Evolutionary conservation across 257 asterid genomes (phyloP), one percentile per base, ranked within the genome.

Genomic region (Thymus quinquecostatus): DNA sequence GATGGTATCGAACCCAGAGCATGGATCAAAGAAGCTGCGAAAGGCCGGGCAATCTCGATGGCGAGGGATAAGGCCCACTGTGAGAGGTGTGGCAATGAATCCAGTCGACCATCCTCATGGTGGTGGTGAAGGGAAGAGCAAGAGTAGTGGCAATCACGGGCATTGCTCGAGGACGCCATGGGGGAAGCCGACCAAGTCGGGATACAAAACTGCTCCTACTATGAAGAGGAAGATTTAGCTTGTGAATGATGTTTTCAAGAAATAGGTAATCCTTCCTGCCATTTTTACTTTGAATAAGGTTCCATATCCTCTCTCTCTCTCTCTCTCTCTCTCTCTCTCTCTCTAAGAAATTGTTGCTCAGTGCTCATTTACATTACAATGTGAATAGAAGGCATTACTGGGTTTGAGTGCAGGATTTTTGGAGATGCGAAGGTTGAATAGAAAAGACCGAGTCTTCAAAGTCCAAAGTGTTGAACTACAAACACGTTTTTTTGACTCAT

Each of bases 71-170:
- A 86, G 98, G 80, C 98, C 97, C 0, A 75, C 49, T 0, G 97
- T 92, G 54, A 84, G 98, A 69, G 97, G 98, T 76, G 93, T 92
- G 84, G 98, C 97, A 3, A 92, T 86, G 97, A 92, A 90, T 68
- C 97, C 96, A 0, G 84, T 87, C 32, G 95, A 90, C 80, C 97
- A 92, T 74, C 95, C 97, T 28, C 97, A 90, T 34, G 96, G 98
- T 66, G 97, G 97, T 74, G 97, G 98, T 79, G 95, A 90, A 82
- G 97, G 96, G 68, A 90, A 76, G 86, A 92, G 96, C 71, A 92
- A 92, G 85, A 92, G 98, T 77, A 83, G 96, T 62, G 96, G 97
- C 53, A 85, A 85, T 54, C 86, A 75, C 11, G 96, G 98, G 11
- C 67, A 84, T 30, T 82, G 70, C 50, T 92, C 92, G 0, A 73